Evolutionary conservation across 257 asterid genomes (phyloP), one percentile per base, ranked within the genome.

Genomic region (Datura wrightii): DNA sequence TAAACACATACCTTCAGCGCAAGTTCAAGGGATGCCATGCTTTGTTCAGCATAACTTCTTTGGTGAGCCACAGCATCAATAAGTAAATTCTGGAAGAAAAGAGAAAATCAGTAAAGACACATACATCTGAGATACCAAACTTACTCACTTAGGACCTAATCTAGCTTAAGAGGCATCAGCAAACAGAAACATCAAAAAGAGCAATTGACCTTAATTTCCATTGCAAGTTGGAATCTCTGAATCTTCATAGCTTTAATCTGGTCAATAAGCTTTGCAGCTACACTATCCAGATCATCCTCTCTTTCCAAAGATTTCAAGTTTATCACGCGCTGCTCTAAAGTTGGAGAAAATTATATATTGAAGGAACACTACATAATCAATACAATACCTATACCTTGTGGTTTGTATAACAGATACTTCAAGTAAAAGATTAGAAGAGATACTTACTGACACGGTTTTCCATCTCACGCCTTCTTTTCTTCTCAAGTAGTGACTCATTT

Each of bases 391-490:
- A 48, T 24, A 82, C n/a, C 55, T 63, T 34, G 78, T 36, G 31
- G 4, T 15, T 24, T 24, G 31, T 24, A 24, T 24, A 24, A 24
- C 59, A 44, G 44, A 69, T 60, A 24, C 39, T 53, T 63, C 78
- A 42, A 46, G 48, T 31, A 37, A 82, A 80, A 53, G 31, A 81
- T 79, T 42, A 53, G 48, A 53, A 70, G 42, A 67, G 86, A 84
- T 79, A 96, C 98, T 94, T 88, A 96, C 99, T 83, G 85, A 94
- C 90, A 79, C 76, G 88, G 79, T 62, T 84, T 84, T 93, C 97
- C 87, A 88, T 53, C 10, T 90, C 97, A 85, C 82, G 90, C n/a
- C 87, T 48, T 85, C 87, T 91, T 83, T 74, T 93, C 90, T 85
- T 93, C 89, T 90, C 89, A 71, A 37, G 84, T 82, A 89, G 91